These are phyloP conservation scores for Reutealis trisperma DNA, from an alignment of 345 rosid species.

Conservation along the genomic window DNA sequence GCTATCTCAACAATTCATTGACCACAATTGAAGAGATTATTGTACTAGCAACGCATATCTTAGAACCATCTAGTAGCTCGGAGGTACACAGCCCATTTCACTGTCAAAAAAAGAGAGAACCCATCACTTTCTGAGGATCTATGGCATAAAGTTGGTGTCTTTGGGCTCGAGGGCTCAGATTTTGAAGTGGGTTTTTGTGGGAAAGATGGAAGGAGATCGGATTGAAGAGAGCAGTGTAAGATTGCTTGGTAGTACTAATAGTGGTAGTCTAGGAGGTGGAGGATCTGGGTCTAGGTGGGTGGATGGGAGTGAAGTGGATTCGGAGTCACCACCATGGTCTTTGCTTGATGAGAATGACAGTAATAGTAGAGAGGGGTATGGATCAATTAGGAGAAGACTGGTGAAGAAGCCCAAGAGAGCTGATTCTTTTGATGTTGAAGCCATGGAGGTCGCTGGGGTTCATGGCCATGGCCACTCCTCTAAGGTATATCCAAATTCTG, in stretches of 20 bases:
- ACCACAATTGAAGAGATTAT: not conserved
- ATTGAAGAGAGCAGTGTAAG: slow-evolving; percentile 68
- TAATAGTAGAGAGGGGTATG: slow-evolving; percentile 37
- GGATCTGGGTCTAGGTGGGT: slow-evolving; percentile 80
- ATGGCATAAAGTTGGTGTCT: not conserved
- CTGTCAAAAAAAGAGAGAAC: not conserved
- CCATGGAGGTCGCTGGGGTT: slow-evolving; percentile 84
- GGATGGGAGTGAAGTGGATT: slow-evolving; percentile 83
- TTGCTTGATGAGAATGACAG: slow-evolving; percentile 42
- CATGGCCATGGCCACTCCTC: slow-evolving; percentile 45
- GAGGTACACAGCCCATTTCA: not conserved
- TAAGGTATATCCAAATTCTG: slow-evolving; percentile 43
- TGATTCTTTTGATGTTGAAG: slow-evolving; percentile 93
- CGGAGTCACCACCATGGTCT: slow-evolving; percentile 52
- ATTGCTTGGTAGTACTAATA: slow-evolving; percentile 32
- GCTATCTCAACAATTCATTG: not conserved
- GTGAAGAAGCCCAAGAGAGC: slow-evolving; percentile 68
- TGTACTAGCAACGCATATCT: not conserved
- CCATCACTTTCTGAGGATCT: not conserved
- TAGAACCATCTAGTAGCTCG: not conserved
- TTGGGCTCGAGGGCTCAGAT: not conserved
- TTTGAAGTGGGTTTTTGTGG: slow-evolving; percentile 19
- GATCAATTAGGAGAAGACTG: slow-evolving; percentile 72
- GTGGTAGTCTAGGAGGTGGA: slow-evolving; percentile 33
- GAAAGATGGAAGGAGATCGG: slow-evolving; percentile 54